phyloP scores from a whole-genome alignment of 2,329 filamentous ascomycete species.

The Periconia sp. region DNA sequence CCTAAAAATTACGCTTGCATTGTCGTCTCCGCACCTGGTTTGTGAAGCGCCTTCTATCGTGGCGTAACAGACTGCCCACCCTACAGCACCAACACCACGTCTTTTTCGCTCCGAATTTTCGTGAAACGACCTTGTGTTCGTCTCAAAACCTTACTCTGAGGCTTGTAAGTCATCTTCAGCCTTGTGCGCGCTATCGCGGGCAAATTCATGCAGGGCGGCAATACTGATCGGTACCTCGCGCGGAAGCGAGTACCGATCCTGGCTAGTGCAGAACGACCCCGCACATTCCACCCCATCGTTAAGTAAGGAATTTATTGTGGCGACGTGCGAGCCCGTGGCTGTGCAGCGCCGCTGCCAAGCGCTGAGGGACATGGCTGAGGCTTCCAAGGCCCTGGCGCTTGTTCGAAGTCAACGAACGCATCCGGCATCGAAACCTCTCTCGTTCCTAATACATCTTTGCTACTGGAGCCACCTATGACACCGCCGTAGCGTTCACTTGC shows the following conservation, averaged over 20 bases:
- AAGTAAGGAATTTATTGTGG: too few relatives aligned
- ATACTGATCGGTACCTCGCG: neutral
- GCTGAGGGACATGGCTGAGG: too few relatives aligned
- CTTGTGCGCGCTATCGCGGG: neutral
- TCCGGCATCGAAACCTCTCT: too few relatives aligned
- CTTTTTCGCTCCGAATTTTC: constrained; percentile 2
- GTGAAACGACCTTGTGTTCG: neutral
- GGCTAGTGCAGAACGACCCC: too few relatives aligned
- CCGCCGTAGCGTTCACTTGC: neutral
- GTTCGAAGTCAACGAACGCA: too few relatives aligned
- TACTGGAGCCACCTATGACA: constrained; percentile 3
- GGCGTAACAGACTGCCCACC: constrained; percentile 2
- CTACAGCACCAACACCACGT: constrained; percentile 3
- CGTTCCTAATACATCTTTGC: constrained; percentile 2
- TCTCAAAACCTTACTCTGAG: neutral
- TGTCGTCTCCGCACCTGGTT: constrained; percentile 2
- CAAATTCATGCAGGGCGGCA: neutral
- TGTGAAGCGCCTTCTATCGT: constrained; percentile 6
- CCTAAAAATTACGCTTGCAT: constrained; percentile 4
- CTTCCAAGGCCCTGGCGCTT: too few relatives aligned
- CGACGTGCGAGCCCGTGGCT: too few relatives aligned
- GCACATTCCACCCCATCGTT: too few relatives aligned
- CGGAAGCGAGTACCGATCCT: too few relatives aligned
- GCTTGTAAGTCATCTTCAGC: neutral
- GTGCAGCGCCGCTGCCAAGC: too few relatives aligned